These are phyloP conservation scores for Skeletonema grethae DNA, from an alignment of 108 stramenopile species.

Conservation along the genomic window DNA sequence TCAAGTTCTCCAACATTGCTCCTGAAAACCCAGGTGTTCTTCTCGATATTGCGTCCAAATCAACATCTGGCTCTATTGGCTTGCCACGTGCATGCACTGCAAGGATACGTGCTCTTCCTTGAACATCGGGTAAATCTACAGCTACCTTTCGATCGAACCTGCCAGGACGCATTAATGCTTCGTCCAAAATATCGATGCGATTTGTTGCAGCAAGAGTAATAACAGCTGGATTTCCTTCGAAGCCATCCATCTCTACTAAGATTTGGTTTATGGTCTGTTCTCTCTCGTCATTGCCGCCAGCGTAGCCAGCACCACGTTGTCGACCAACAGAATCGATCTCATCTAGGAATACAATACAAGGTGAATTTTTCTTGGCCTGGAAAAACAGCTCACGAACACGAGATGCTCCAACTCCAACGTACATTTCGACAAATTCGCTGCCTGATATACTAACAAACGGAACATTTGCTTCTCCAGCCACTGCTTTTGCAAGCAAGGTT, in stretches of 20 bases:
- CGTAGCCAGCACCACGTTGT: constrained; percentile 80
- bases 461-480: constrained; percentile 99
- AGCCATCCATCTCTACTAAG: constrained; percentile 98
- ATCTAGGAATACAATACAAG: constrained; percentile 99
- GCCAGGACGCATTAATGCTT: constrained; percentile 95
- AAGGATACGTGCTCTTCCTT: constrained; percentile 90
- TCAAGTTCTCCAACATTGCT: constrained; percentile 95
- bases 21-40: constrained; percentile 98
- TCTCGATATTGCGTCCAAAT: constrained; percentile 87
- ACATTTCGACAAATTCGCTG: constrained; percentile 99
- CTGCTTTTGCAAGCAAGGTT: constrained; percentile 97
- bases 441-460: constrained; percentile 99
- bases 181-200: constrained; percentile 94
- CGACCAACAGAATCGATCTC: constrained; percentile 99
- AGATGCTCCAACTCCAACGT: constrained; percentile 98
- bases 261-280: constrained; percentile 99
- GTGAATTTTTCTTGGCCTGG: constrained; percentile 99
- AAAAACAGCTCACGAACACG: constrained; percentile 99
- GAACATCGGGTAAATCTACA: constrained; percentile 94
- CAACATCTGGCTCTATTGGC: constrained; percentile 91
- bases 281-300: constrained; percentile 95
- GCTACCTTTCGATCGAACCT: constrained; percentile 98
- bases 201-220: constrained; percentile 99
- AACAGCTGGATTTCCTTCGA: constrained; percentile 92
- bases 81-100: constrained; percentile 93